Base-by-base conservation (phyloP, 2,329 filamentous ascomycete genomes). In the Ascochyta viciae-villosae region DNA sequence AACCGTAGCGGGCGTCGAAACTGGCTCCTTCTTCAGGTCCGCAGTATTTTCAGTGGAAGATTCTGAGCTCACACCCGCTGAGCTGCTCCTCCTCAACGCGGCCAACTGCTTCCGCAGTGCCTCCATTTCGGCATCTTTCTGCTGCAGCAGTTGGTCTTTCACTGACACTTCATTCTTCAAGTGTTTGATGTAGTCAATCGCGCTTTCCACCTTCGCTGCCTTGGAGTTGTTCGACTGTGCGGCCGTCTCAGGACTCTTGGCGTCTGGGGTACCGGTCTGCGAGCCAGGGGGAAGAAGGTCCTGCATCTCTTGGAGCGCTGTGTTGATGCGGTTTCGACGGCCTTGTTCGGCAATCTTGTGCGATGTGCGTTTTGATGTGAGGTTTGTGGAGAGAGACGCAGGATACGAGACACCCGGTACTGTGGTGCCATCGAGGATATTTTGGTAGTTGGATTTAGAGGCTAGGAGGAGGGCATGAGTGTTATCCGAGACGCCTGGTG, bases 291-390 rank as follows among this genome's bases (percentile, higher is more conserved):
- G 94, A n/a, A 99, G 80, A 2, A 99, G 81, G 0, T 87, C 84
- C 46, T 95, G 92, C 75, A 99, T 96, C 74, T 97, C 90, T 66
- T 94, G 91, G 22, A 99, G 81, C 0, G 95, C 95, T 50, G 88
- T 90, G 74, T 99, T 99, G 77, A 99, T 98, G 43, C 95, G 87
- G 73, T 99, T 98, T 56, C 95, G 84, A 43, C 95, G 87, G 6
- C 95, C 95, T 78, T 99, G 95, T 77, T 99, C 95, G 16, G 95
- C 95, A 63, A 99, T 91, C 77, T 99, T 99, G 80, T 99, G 95
- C 39, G 92, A 96, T 2, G 95, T 98, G 49, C 94, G 89, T 80
- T 99, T 99, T 3, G 92, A 96, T 0, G 93, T 97, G 24, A 99
- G 80, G 63, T 96, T 96, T 22, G 93, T 96, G 6, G 93, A 96